Evolutionary conservation across 192 early-diverging fungal genomes (phyloP).

Genomic region (Podila epigama): DNA sequence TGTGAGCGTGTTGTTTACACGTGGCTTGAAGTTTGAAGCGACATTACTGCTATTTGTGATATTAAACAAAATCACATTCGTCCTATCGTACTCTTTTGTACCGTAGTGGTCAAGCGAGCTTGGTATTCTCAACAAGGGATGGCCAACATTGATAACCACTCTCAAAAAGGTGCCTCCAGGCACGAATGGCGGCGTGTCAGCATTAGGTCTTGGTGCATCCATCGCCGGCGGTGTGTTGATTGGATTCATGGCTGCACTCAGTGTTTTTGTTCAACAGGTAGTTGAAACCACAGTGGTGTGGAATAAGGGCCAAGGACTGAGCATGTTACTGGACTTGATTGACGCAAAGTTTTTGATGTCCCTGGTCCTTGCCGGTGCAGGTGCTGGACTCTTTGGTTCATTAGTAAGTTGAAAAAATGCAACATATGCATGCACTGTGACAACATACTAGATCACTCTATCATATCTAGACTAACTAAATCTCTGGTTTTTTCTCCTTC

Average conservation of each 20-base stretch:
- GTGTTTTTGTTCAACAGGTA: constrained; percentile 56
- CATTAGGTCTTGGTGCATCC: constrained; percentile 79
- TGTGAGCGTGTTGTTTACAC: not conserved
- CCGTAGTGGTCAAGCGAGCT: constrained; percentile 92
- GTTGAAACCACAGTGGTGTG: constrained; percentile 43
- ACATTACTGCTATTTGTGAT: not conserved
- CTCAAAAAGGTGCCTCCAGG: constrained; percentile 83
- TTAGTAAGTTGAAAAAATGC: constrained; percentile 52
- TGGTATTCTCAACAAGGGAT: constrained; percentile 76
- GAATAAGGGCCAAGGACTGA: constrained; percentile 20
- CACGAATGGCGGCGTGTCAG: constrained; percentile 87
- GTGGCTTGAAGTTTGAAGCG: not conserved
- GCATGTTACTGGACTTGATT: constrained; percentile 42
- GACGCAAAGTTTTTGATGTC: constrained; percentile 18
- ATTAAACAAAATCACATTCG: not conserved
- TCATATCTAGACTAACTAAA: not conserved
- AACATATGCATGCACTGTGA: too few species aligned
- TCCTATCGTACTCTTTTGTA: not conserved
- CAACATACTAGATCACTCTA: not conserved
- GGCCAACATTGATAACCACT: constrained; percentile 86
- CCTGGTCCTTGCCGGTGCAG: constrained; percentile 62
- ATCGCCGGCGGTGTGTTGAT: constrained; percentile 76
- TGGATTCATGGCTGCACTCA: constrained; percentile 66
- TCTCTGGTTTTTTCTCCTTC: not conserved
- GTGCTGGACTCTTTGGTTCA: constrained; percentile 79